phyloP scores from a whole-genome alignment of 441 rosid species.

The Breynia disticha region DNA sequence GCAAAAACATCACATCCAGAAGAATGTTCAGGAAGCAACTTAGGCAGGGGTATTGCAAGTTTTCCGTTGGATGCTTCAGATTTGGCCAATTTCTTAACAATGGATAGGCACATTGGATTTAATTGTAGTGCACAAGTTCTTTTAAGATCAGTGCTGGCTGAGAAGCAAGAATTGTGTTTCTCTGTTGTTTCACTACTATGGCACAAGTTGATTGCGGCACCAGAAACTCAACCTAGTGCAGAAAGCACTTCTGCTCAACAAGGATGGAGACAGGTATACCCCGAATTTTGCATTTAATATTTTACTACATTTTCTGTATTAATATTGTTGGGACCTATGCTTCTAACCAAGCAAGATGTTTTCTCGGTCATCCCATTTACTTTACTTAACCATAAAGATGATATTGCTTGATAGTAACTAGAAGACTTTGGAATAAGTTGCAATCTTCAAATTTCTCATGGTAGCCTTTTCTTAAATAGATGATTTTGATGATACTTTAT shows the following conservation, averaged over 20 bases:
- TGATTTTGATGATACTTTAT: too few relatives aligned
- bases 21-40: slow-evolving; percentile 45
- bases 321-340: neutral
- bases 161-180: slow-evolving; percentile 94
- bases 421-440: too few relatives aligned
- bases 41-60: slow-evolving; percentile 50
- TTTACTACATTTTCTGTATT: slow-evolving; percentile 3
- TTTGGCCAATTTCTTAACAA: slow-evolving; percentile 93
- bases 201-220: slow-evolving; percentile 91
- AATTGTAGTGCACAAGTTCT: slow-evolving; percentile 83
- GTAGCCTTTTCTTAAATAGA: too few relatives aligned
- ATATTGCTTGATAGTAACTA: too few relatives aligned
- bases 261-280: slow-evolving; percentile 98
- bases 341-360: neutral
- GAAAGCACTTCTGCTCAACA: slow-evolving; percentile 99
- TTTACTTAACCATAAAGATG: too few relatives aligned
- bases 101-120: slow-evolving; percentile 88
- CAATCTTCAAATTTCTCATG: too few relatives aligned
- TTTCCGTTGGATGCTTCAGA: slow-evolving; percentile 84
- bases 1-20: slow-evolving; percentile 33
- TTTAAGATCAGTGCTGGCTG: slow-evolving; percentile 72
- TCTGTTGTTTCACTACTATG: slow-evolving; percentile 91
- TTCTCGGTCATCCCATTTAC: too few relatives aligned
- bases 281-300: neutral
- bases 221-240: slow-evolving; percentile 82